Percentiles rank a stretch among this genome's conserved stretches.
These are phyloP conservation scores for Xylaria sp. DNA, from an alignment of 2,329 filamentous ascomycete species.

Conservation along the genomic window DNA sequence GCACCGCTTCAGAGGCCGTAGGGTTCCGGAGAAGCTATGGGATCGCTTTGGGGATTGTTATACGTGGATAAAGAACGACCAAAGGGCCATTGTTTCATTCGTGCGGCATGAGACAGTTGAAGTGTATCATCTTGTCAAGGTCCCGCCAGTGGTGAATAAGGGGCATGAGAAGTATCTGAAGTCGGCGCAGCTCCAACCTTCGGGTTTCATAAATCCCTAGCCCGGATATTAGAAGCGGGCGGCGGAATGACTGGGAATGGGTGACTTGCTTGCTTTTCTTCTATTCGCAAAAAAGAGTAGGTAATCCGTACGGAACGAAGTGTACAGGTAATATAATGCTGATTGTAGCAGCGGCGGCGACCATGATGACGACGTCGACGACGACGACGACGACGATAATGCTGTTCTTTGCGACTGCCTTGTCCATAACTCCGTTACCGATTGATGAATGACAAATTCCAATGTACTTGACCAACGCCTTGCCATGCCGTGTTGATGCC, in stretches of 20 bases:
- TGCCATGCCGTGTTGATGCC: conserved; percentile 22
- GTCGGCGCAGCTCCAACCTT: conserved; percentile 25
- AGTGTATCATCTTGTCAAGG: conserved; percentile 22
- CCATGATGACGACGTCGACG: not conserved
- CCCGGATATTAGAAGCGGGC: no score
- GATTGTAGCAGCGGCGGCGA: not conserved
- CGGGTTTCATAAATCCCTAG: conserved; percentile 11
- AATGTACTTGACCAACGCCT: conserved; percentile 22
- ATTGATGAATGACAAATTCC: conserved; percentile 5
- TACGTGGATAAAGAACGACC: conserved; percentile 16
- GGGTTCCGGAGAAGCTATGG: conserved; percentile 15
- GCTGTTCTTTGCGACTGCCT: not conserved
- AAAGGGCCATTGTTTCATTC: no score
- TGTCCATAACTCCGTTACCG: not conserved
- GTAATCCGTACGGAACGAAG: no score
- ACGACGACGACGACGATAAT: not conserved
- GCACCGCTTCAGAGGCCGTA: no score
- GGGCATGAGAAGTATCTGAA: conserved; percentile 24
- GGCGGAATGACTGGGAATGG: no score
- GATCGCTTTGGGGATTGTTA: conserved; percentile 31
- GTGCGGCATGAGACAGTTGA: not conserved
- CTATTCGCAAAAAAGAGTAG: no score
- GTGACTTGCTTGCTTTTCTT: no score
- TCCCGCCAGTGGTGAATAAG: conserved; percentile 25
- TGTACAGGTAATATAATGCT: not conserved